Percentiles rank a stretch among this genome's conserved stretches.
Conservation (phyloP, 1,284 basidiomycete genomes). For the Leccinum huronense region DNA sequence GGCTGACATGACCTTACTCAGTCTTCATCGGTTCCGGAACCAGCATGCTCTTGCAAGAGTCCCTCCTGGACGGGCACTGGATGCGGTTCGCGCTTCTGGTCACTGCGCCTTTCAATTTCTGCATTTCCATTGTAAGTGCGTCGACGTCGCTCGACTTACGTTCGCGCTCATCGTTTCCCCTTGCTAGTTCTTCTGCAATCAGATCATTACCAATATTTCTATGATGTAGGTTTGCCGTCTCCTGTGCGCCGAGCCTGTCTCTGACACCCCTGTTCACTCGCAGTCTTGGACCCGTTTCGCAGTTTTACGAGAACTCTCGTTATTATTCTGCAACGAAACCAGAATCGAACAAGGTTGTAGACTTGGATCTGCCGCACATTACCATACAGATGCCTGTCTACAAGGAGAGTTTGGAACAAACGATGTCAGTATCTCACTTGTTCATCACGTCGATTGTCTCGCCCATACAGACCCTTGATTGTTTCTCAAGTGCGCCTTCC, state of each 20-base stretch:
- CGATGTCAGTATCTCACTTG: slow-evolving; percentile 52
- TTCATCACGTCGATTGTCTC: slow-evolving; percentile 36
- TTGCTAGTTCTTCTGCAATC: slow-evolving; percentile 61
- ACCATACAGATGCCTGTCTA: slow-evolving; percentile 81
- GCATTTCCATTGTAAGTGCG: slow-evolving; percentile 64
- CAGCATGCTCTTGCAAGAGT: slow-evolving; percentile 61
- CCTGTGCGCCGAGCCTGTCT: neutral
- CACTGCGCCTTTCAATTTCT: slow-evolving; percentile 69
- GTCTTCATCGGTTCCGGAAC: slow-evolving; percentile 62
- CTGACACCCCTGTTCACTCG: neutral
- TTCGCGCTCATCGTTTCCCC: slow-evolving; percentile 38
- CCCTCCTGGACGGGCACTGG: slow-evolving; percentile 61
- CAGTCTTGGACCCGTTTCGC: slow-evolving; percentile 70
- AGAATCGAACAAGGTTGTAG: slow-evolving; percentile 56
- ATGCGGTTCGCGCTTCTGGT: slow-evolving; percentile 63
- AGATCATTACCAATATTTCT: slow-evolving; percentile 55
- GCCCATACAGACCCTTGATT: slow-evolving; percentile 56
- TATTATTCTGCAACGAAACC: slow-evolving; percentile 68
- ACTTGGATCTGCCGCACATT: slow-evolving; percentile 64
- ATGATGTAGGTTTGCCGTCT: slow-evolving; percentile 44
- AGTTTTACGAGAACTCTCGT: slow-evolving; percentile 70
- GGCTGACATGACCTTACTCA: slow-evolving; percentile 31
- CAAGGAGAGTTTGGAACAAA: slow-evolving; percentile 70
- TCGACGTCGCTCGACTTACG: neutral
- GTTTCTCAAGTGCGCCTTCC: slow-evolving; percentile 56